Percentiles rank a stretch among this genome's conserved stretches.
Conservation (phyloP, 1,284 basidiomycete genomes). For the Schizophyllum amplum region DNA sequence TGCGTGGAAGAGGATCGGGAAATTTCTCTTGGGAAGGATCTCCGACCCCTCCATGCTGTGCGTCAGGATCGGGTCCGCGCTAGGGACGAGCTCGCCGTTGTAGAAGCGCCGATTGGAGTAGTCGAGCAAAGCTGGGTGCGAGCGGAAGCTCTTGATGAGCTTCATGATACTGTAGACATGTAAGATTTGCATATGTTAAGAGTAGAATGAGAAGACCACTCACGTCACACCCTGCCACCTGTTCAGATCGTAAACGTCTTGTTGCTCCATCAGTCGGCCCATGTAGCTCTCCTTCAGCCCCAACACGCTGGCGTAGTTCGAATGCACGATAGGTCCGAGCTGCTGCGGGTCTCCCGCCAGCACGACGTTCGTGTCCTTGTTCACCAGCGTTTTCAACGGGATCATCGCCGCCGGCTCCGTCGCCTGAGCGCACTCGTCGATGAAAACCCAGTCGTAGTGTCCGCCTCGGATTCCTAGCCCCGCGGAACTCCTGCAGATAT, state of each 20-base stretch:
- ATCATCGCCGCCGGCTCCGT: constrained; percentile 51
- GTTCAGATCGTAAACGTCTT: constrained; percentile 32
- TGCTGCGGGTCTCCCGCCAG: constrained; percentile 54
- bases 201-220: constrained; percentile 11
- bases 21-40: constrained; percentile 33
- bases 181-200: neutral
- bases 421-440: constrained; percentile 58
- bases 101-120: constrained; percentile 55
- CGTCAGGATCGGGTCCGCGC: constrained; percentile 32
- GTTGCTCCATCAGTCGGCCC: constrained; percentile 38
- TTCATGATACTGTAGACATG: constrained; percentile 42
- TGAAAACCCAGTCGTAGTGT: constrained; percentile 49
- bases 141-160: constrained; percentile 52
- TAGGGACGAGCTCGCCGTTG: constrained; percentile 38
- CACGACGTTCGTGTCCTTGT: constrained; percentile 35
- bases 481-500: constrained; percentile 36
- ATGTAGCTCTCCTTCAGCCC: constrained; percentile 43
- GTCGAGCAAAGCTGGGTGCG: constrained; percentile 43
- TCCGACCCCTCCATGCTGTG: constrained; percentile 30
- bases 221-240: constrained; percentile 31
- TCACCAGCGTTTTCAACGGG: constrained; percentile 39
- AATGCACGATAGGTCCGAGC: constrained; percentile 47
- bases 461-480: constrained; percentile 41
- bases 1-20: constrained; percentile 54
- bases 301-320: constrained; percentile 32